Evolutionary conservation across 805 yeast species (phyloP), one percentile per base, ranked within the genome.

Genomic region (Yamadazyma akitaensis): DNA sequence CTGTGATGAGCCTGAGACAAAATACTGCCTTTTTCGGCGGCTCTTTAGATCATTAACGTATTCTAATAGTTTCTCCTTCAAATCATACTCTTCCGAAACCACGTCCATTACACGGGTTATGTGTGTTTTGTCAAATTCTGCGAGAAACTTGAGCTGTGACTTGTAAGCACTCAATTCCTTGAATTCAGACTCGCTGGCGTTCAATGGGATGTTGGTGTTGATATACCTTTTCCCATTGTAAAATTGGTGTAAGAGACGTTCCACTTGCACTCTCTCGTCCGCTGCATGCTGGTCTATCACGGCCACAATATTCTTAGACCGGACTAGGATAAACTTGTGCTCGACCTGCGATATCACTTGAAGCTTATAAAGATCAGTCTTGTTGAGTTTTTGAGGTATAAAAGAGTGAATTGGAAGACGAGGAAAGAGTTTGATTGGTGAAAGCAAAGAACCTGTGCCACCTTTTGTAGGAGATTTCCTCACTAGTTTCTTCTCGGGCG

Each of bases 231-330:
- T 28, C 5, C 10, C 6, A 5, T 17, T 21, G 21, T 79, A 55
- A 44, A 71, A 67, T 2, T 68, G 70, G 30, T 59, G 51, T n/a
- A 79, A 63, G 11, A 75, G 55, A 1, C 49, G 42, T 54, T 89
- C 96, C 2, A 85, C 75, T 39, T 70, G 69, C 0, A 86, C 70
- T 45, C 96, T 63, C 58, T 89, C 96, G 63, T 86, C 95, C 44
- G 84, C 80, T 0, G 96, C 96, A 67, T 89, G 96, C 56, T 88
- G 96, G 58, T 89, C 96, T 5, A 85, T 55, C 1, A 79, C 63
- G 17, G 79, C 60, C 13, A 79, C 57, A 38, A 7, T 51, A 49
- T 1, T 50, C 30, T 1, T 56, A n/a, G 1, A 42, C 38, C 61
- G 67, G 2, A 77, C 60, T 4, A 88, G 64, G 8, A 89, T 79